phyloP scores from a whole-genome alignment of 78 protist genomes.

The Guillardia theta region DNA sequence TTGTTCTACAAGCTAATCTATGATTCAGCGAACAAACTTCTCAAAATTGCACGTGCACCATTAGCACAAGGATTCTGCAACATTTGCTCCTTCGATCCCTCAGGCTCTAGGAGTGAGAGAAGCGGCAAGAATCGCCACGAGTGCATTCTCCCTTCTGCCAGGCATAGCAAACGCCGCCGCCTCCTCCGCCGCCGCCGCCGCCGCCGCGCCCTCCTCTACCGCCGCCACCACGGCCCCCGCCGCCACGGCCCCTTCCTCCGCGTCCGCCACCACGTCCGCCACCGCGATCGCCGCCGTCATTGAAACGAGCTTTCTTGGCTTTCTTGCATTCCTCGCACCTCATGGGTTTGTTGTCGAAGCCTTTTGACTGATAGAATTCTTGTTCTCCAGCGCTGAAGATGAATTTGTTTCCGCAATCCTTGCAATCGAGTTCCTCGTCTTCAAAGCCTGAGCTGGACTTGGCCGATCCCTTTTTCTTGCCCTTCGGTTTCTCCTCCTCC shows the following conservation, averaged over 20 bases:
- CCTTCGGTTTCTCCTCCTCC: background rate
- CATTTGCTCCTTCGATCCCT: no score
- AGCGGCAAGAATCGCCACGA: conserved; percentile 29
- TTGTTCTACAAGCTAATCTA: no score
- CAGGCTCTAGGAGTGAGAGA: conserved; percentile 28
- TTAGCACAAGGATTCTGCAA: no score
- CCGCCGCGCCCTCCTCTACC: background rate
- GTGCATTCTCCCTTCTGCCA: conserved; percentile 49
- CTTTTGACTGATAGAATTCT: conserved; percentile 10
- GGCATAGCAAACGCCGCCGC: conserved; percentile 44
- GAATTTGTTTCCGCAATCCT: conserved; percentile 13
- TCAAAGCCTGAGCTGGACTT: background rate
- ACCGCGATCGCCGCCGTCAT: background rate
- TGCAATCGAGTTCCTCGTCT: conserved; percentile 4
- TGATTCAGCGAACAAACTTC: no score
- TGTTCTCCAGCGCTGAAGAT: conserved; percentile 30
- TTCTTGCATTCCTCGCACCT: conserved; percentile 41
- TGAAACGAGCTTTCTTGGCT: conserved; percentile 42
- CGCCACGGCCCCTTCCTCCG: background rate
- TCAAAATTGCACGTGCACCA: no score
- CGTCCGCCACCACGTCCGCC: background rate
- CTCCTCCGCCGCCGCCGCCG: conserved; percentile 33
- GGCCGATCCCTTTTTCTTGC: background rate
- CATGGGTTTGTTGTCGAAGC: conserved; percentile 22
- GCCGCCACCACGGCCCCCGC: background rate